Evolutionary conservation across 73 alveolate species (phyloP), one percentile per base, ranked within the genome.

Genomic region (Diophrys sp.): DNA sequence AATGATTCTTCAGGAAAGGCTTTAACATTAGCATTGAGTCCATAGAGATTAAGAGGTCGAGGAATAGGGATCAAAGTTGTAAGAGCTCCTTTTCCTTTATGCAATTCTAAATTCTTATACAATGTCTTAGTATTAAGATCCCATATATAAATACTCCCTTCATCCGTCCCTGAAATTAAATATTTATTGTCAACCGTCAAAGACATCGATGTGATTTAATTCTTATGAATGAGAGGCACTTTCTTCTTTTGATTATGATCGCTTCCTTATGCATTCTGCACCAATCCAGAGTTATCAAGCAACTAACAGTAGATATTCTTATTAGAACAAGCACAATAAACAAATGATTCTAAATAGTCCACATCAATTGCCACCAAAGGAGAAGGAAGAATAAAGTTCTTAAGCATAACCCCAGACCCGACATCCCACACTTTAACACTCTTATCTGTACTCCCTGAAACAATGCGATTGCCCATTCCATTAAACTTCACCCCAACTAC

Each of bases 251-350:
- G 18, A 44, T 5, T 18, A 44, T 18, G 5, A 11, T 18, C 62
- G 18, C 31, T 62, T 62, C 5, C 73, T 11, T 62, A 11, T 11
- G 73, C n/a, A 26, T 28, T 62, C 23, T 53, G 24, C 23, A 23
- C 11, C 67, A 53, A 14, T 53, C 23, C 23, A 23, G 24, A n/a
- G 0, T 31, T 33, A n/a, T 73, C 81, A 54, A 44, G 33, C 25
- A 24, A 23, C 56, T 24, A 24, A 18, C 81, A 73, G 72, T 73
- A 73, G 27, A 73, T 72, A 54, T 73, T 73, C 29, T 73, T 73
- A 30, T 73, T 73, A 23, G 33, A 25, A 31, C 81, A 73, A 24
- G 73, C 81, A 25, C 33, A 29, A 33, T 73, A 73, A 23, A 25
- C 55, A 1, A 67, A 31, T 33, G 81, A 33, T 73, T 73, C 81